Percentiles rank a stretch among this genome's conserved stretches.
Evolutionary conservation across 495 filamentous ascomycete species (phyloP).

Genomic region (Xylaria grammica): DNA sequence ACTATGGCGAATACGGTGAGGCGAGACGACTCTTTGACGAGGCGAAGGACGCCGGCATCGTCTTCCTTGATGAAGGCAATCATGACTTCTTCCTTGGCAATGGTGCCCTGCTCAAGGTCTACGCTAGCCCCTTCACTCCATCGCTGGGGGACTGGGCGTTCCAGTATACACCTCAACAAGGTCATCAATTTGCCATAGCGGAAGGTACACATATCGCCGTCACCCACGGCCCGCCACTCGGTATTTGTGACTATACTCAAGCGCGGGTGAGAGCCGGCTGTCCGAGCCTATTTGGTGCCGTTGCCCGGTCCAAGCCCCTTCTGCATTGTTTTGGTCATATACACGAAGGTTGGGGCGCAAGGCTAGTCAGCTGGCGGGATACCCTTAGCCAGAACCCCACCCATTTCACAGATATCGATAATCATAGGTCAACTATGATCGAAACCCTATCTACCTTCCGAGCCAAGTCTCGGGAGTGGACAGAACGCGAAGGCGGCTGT

Average conservation of each 20-base stretch:
- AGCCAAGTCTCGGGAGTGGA: constrained; percentile 19
- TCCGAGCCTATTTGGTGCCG: constrained; percentile 58
- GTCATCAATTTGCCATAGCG: constrained; percentile 55
- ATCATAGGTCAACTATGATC: constrained; percentile 47
- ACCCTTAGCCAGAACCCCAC: constrained; percentile 39
- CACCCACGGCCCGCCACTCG: constrained; percentile 74
- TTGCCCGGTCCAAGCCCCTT: constrained; percentile 57
- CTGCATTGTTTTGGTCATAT: constrained; percentile 79
- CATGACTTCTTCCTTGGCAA: constrained; percentile 60
- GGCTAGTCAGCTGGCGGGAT: constrained; percentile 60
- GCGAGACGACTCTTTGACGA: constrained; percentile 33
- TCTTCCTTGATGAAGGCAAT: constrained; percentile 70
- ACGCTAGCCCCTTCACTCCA: constrained; percentile 72
- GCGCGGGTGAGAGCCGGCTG: constrained; percentile 57
- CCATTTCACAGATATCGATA: constrained; percentile 42
- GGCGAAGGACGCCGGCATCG: constrained; percentile 57
- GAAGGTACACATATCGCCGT: constrained; percentile 66
- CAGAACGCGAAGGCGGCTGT: constrained; percentile 29
- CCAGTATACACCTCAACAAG: constrained; percentile 57
- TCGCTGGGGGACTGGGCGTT: constrained; percentile 66
- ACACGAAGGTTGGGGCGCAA: constrained; percentile 76
- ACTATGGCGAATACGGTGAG: constrained; percentile 32
- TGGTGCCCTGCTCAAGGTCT: constrained; percentile 66
- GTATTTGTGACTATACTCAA: constrained; percentile 57
- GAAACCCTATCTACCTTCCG: constrained; percentile 49